Conservation (phyloP, 2,329 filamentous ascomycete genomes). For the Lecanoromycetidae sp. region DNA sequence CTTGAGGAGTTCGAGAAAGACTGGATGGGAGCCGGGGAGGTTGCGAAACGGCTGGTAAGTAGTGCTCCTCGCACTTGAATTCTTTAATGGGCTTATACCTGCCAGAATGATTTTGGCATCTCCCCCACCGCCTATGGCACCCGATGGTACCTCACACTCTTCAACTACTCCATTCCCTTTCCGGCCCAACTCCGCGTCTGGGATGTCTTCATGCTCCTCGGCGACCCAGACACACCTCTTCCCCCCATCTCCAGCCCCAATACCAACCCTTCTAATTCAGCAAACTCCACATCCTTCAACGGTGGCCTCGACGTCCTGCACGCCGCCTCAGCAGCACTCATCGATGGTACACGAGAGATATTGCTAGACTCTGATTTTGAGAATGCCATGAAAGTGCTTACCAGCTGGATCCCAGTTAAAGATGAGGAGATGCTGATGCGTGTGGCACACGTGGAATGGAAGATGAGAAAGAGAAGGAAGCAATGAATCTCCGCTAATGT, state of each 20-base stretch:
- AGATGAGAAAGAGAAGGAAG: conserved; percentile 45
- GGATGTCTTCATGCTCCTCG: conserved; percentile 18
- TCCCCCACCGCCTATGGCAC: conserved; percentile 89
- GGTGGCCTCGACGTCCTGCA: conserved; percentile 77
- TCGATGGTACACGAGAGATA: conserved; percentile 80
- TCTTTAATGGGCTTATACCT: neutral
- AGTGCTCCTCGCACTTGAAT: conserved; percentile 1
- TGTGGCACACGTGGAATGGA: conserved; percentile 80
- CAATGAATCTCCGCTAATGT: too few relatives aligned
- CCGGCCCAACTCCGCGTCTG: too few relatives aligned
- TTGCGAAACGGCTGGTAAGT: conserved; percentile 69
- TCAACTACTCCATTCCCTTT: conserved; percentile 94
- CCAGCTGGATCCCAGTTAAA: conserved; percentile 84
- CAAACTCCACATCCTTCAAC: conserved; percentile 31
- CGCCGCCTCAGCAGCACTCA: conserved; percentile 76
- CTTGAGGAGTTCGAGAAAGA: conserved; percentile 71
- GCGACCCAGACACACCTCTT: conserved; percentile 7
- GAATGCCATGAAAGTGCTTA: conserved; percentile 93
- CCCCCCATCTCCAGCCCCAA: conserved; percentile 21
- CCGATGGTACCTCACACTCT: conserved; percentile 91
- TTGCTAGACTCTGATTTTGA: conserved; percentile 91
- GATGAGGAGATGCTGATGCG: conserved; percentile 91
- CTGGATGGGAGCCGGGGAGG: conserved; percentile 68
- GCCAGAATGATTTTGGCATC: conserved; percentile 62
- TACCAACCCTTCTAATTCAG: conserved; percentile 6